Base-by-base conservation (phyloP, 2,329 filamentous ascomycete species). In the Cladosporium sphaerospermum region DNA sequence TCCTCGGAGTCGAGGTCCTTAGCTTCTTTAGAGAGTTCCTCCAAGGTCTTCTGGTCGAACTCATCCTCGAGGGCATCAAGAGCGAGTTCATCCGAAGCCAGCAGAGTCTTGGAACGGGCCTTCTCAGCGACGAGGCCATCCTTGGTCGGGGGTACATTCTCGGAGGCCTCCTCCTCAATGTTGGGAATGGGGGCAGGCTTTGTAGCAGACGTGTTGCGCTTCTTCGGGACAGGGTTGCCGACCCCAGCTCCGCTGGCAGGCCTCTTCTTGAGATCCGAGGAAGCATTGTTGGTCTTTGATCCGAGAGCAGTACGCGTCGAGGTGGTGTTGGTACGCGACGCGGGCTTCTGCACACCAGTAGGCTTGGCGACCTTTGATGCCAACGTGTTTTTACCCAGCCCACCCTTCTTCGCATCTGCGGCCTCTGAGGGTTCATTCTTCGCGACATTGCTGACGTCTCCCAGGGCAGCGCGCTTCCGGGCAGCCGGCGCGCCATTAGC, bases 361-460 rank as follows among this genome's bases (percentile, higher is more conserved):
- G 88, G 83, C 67, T 91, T 86, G 50, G 85, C 71, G 41, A 79
- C 82, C 75, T 96, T 96, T 45, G 89, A 89, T 39, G 89, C 81
- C 28, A 91, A 75, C 53, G 84, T 84, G 54, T 74, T 74, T 73
- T 90, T 86, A 36, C 60, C 59, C 34, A 68, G 36, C 37, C 59
- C 56, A 45, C 66, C 64, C 65, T 78, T 85, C 67, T 76, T 77
- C 39, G 72, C 72, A 36, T 76, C 69, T 43, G 77, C 73, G 78
- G 95, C 96, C 45, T 69, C 67, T 54, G 72, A 75, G 5, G 72
- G 77, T 51, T 88, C 87, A 45, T 80, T 79, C 71, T 96, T 97
- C 64, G 83, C 83, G 59, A 95, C 86, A 74, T 99, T 99, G 81
- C 90, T 97, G 62, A 96, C 87, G 75, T 99, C 93, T 54, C 88